Evolutionary conservation across 441 rosid species (phyloP), one percentile per base, ranked within the genome.

Genomic region (Erodium trifolium): DNA sequence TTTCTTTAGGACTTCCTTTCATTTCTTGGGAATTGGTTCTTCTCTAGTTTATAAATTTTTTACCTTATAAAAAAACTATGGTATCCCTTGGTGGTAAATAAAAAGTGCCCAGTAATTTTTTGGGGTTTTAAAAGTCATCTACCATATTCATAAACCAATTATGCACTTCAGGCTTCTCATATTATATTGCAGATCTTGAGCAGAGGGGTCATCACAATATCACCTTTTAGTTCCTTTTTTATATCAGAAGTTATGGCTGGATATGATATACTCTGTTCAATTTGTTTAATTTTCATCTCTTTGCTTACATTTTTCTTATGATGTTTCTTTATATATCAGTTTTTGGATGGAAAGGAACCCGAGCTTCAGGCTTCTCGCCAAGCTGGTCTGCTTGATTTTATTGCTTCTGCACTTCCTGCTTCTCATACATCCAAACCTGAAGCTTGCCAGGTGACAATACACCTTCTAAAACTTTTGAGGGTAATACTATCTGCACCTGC

Each of bases 351-450:
- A 63, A 87, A 83, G 79, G 95, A 85, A 68, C 79, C 84, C 53
- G 95, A 87, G 82, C 81, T 89, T 69, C 92, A 85, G 78, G 92
- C 87, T 82, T 81, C 89, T 78, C 87, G 90, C 63, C 92, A 87
- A 84, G 88, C 89, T 80, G 95, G 92, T 73, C 73, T 89, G 79
- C 85, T 89, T 71, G 95, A 89, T 78, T 89, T 89, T 80, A 78
- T 89, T 74, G 90, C 95, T 77, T 85, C 95, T 67, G 87, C 92
- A 37, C 70, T 89, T 68, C 95, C 95, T 71, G 95, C 95, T 70
- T 89, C 92, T 68, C 92, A 89, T 79, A 83, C 85, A 65, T 87
- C 95, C 59, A 89, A 85, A 66, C 95, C 95, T 17, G 95, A 89
- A 80, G 90, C 92, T 74, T 85, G 95, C 79, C 95, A 85, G 71